Evolutionary conservation across 2,329 filamentous ascomycete species (phyloP).

Genomic region (Alternaria arbusti): DNA sequence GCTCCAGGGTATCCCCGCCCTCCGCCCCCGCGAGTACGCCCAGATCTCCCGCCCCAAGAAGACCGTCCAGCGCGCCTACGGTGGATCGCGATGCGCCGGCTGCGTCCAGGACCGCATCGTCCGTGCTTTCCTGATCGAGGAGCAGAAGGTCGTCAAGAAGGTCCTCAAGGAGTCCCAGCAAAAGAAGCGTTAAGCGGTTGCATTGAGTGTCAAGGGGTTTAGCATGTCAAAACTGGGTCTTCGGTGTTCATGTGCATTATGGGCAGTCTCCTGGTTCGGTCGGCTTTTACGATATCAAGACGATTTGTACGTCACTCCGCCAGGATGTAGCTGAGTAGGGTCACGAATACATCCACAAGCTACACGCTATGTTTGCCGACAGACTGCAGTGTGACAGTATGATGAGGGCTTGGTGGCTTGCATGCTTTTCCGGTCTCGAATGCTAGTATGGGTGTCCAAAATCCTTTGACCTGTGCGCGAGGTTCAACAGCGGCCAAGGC

Average conservation of each 20-base stretch:
- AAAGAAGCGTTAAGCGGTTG: constrained; percentile 62
- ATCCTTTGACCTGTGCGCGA: background rate
- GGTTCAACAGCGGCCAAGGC: background rate
- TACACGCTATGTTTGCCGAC: constrained; percentile 14
- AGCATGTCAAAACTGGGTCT: constrained; percentile 48
- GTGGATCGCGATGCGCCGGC: constrained; percentile 97
- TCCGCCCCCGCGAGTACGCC: constrained; percentile 97
- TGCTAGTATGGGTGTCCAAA: constrained; percentile 3
- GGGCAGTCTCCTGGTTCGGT: constrained; percentile 48
- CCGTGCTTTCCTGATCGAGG: constrained; percentile 98
- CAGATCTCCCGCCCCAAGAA: constrained; percentile 98
- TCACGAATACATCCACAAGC: constrained; percentile 44
- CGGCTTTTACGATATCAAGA: constrained; percentile 48
- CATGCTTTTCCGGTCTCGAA: background rate
- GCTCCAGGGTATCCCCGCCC: constrained; percentile 95
- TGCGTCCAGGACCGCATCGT: constrained; percentile 98
- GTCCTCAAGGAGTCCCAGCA: constrained; percentile 97
- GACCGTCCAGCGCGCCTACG: constrained; percentile 96
- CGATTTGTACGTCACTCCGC: constrained; percentile 45
- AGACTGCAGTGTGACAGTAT: constrained; percentile 6
- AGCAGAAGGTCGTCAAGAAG: constrained; percentile 99
- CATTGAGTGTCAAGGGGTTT: constrained; percentile 32
- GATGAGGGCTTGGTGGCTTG: background rate
- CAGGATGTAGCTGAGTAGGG: constrained; percentile 46
- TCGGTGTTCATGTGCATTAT: constrained; percentile 53